A percentile compares a stretch with the other conserved stretches of the same genome.
These are phyloP conservation scores for Pythium dissimile DNA, from an alignment of 352 stramenopile genomes.

Conservation along the genomic window DNA sequence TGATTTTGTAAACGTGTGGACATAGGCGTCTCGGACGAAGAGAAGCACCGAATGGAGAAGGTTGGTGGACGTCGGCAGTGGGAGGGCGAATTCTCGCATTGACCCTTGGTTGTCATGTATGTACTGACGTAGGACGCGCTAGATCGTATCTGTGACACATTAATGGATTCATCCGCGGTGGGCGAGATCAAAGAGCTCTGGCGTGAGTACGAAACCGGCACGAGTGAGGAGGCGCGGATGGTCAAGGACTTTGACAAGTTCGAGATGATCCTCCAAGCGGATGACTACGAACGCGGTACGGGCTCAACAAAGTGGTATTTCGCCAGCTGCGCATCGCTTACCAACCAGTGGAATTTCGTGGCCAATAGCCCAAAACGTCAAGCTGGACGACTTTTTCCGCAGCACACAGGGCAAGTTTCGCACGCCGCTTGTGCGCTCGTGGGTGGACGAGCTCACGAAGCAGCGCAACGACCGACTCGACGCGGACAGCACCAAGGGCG, in stretches of 20 bases:
- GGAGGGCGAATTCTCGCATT: not conserved
- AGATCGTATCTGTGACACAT: slow-evolving; percentile 57
- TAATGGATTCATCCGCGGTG: slow-evolving; percentile 52
- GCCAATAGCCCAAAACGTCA: slow-evolving; percentile 43
- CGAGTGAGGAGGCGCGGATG: slow-evolving; percentile 79
- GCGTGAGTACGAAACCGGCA: slow-evolving; percentile 85
- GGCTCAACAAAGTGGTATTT: not conserved
- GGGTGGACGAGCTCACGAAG: slow-evolving; percentile 55
- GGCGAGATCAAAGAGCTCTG: slow-evolving; percentile 74
- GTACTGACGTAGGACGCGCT: slow-evolving; percentile 57
- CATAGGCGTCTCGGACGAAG: slow-evolving; percentile 78
- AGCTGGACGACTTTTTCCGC: slow-evolving; percentile 75
- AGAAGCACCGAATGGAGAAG: slow-evolving; percentile 90
- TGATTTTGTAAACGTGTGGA: not conserved
- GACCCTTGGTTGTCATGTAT: not conserved
- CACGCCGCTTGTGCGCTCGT: slow-evolving; percentile 78
- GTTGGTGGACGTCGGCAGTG: slow-evolving; percentile 12
- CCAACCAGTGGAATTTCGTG: no score
- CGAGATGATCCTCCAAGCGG: slow-evolving; percentile 94
- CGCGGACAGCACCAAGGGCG: not conserved
- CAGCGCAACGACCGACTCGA: slow-evolving; percentile 44
- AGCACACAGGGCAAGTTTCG: slow-evolving; percentile 82
- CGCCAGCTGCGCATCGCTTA: no score
- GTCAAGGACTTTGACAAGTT: slow-evolving; percentile 96
- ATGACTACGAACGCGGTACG: slow-evolving; percentile 90